Conservation (phyloP, 176 grass and related monocot species). For the Bothriochloa decipiens region DNA sequence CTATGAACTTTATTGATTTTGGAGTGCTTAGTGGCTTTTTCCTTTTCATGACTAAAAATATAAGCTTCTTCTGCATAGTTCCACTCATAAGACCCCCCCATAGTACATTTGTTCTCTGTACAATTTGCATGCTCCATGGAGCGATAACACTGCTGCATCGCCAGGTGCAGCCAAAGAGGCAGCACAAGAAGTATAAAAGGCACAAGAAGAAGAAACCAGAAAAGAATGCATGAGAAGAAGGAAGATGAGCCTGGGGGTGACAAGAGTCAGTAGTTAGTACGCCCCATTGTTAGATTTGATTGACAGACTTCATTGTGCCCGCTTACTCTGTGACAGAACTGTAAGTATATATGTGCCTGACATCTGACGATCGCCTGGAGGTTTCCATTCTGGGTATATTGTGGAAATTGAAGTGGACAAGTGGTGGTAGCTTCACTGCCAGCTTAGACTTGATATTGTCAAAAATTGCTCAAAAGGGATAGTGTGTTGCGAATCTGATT, state of each 20-base stretch:
- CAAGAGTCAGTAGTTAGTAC: slow-evolving; percentile 6
- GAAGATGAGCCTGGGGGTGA: slow-evolving; percentile 46
- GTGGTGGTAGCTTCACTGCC: neutral
- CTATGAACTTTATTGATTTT: neutral
- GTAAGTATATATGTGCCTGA: neutral
- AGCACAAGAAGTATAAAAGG: slow-evolving; percentile 4
- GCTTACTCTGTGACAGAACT: neutral
- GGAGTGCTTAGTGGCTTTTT: neutral
- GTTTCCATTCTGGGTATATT: neutral
- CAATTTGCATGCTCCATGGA: neutral
- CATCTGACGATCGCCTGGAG: neutral
- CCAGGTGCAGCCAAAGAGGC: slow-evolving; percentile 43
- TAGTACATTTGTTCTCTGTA: neutral
- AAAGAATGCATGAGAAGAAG: slow-evolving; percentile 9
- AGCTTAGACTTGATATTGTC: neutral
- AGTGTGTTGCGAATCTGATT: neutral
- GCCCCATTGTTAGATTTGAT: slow-evolving; percentile 3
- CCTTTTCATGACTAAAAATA: neutral
- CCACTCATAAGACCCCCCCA: neutral
- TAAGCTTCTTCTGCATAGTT: neutral
- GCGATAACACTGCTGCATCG: neutral
- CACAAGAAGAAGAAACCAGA: neutral
- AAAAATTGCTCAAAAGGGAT: neutral
- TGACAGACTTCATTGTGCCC: neutral
- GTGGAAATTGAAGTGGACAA: neutral